Conservation (phyloP, 164 flowering plant genomes). For the Nelumbo lutea region DNA sequence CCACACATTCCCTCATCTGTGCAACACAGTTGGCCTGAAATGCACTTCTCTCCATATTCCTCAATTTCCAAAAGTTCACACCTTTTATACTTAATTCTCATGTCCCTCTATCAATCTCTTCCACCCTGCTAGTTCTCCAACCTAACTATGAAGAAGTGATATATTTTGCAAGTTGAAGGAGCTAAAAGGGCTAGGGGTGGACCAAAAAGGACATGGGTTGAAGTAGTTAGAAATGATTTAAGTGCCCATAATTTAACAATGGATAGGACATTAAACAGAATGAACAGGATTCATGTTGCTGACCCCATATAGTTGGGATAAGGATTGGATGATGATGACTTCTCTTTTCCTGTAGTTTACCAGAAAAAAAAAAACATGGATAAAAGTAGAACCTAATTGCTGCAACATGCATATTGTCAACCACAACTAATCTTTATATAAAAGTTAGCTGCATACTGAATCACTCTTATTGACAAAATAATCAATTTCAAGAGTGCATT, state of each 20-base stretch:
- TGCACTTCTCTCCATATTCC: slow-evolving; percentile 31
- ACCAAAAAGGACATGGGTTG: slow-evolving; percentile 6
- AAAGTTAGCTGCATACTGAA: no score
- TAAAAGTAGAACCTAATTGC: no score
- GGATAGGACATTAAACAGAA: not conserved
- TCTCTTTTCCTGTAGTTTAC: slow-evolving; percentile 7
- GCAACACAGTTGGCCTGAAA: slow-evolving; percentile 43
- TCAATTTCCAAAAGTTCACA: slow-evolving; percentile 37
- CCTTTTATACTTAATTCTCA: slow-evolving; percentile 33
- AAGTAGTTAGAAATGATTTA: slow-evolving; percentile 24
- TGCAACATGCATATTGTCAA: no score
- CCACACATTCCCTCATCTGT: slow-evolving; percentile 32
- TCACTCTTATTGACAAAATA: no score
- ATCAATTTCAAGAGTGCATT: no score
- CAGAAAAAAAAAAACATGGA: not conserved
- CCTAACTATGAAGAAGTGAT: slow-evolving; percentile 2
- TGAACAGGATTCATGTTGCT: no score
- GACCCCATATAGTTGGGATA: no score
- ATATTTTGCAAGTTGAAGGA: no score
- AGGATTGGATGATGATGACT: slow-evolving; percentile 20
- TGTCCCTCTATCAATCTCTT: slow-evolving; percentile 36
- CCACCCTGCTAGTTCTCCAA: slow-evolving; percentile 28
- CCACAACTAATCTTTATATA: no score
- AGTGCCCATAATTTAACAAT: not conserved
- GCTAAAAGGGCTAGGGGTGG: not conserved